Conservation (phyloP, 768 basidiomycete species). For the Boletus reticulatus region DNA sequence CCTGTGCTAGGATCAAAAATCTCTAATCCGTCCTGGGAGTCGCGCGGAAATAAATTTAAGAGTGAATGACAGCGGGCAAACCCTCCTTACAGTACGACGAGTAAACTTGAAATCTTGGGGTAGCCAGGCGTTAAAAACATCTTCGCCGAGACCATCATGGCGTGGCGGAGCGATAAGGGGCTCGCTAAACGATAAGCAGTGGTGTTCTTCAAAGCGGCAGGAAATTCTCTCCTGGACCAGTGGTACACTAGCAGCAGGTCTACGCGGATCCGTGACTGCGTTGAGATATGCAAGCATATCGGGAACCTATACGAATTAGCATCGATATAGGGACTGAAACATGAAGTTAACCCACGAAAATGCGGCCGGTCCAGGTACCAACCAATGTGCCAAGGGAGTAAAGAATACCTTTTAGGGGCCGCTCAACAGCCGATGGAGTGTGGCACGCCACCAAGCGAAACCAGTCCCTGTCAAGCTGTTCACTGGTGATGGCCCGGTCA, state of each 20-base stretch:
- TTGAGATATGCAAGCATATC: conserved; percentile 24
- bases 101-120: conserved; percentile 37
- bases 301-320: conserved; percentile 23
- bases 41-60: conserved; percentile 11
- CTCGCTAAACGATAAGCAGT: conserved; percentile 40
- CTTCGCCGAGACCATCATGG: conserved; percentile 36
- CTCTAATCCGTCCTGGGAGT: conserved; percentile 39
- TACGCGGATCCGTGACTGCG: conserved; percentile 21
- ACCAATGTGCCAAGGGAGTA: conserved; percentile 42
- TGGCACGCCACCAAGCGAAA: conserved; percentile 43
- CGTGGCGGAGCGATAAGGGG: conserved; percentile 37
- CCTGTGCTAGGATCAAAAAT: conserved; percentile 41
- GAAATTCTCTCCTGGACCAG: conserved; percentile 39
- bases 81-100: conserved; percentile 32
- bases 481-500: conserved; percentile 21
- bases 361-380: conserved; percentile 48
- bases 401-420: conserved; percentile 40
- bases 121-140: conserved; percentile 49
- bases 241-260: conserved; percentile 19
- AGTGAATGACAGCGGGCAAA: neutral
- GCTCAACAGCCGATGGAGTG: conserved; percentile 34
- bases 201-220: conserved; percentile 45
- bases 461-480: conserved; percentile 47
- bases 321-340: conserved; percentile 5
- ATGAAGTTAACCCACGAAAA: conserved; percentile 36